Base-by-base conservation (phyloP, 176 grass and related monocot species). In the Rhynchospora breviuscula region DNA sequence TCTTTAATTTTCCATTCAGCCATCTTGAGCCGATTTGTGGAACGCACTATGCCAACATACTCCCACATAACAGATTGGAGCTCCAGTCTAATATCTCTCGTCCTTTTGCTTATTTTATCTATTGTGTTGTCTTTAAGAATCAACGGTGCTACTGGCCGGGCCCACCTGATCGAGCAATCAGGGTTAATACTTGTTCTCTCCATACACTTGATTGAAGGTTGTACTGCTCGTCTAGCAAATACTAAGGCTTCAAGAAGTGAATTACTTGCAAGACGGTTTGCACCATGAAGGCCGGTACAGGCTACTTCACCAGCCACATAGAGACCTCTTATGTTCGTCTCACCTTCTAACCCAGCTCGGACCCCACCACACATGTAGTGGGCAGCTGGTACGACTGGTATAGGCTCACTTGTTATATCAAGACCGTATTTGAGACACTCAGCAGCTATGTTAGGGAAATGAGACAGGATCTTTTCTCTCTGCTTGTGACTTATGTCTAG, bases 351-450 rank as follows among this genome's bases (percentile, higher is more conserved):
- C 43, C 95, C 95, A 29, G 95, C 95, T 58, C 92, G 90, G 31
- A 98, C 91, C 19, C 95, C 95, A 40, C 95, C 95, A 43, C 95
- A 98, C 95, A 98, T 98, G 89, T 98, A 98, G 57, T 98, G 95
- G 21, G 95, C 91, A 52, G 95, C 95, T 29, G 92, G 95, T 72
- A 98, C 64, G 2, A 98, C 92, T 29, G 95, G 95, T 66, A 95
- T 91, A 4, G 91, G 81, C 4, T 93, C 86, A 17, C 6, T 51
- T 2, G 95, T 95, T 61, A 98, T 98, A 84, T 98, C 95, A 48
- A 98, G 80, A 31, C 91, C 92, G 4, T 84, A 81, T 9, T 48
- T 86, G 67, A 95, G 79, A 84, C 91, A 98, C 83, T 98, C 95
- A 0, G 91, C 90, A 29, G 95, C 91, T 2, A 98, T 98, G 79